These are phyloP conservation scores for Platanthera guangdongensis DNA, from an alignment of 106 monocot genomes.

Conservation along the genomic window DNA sequence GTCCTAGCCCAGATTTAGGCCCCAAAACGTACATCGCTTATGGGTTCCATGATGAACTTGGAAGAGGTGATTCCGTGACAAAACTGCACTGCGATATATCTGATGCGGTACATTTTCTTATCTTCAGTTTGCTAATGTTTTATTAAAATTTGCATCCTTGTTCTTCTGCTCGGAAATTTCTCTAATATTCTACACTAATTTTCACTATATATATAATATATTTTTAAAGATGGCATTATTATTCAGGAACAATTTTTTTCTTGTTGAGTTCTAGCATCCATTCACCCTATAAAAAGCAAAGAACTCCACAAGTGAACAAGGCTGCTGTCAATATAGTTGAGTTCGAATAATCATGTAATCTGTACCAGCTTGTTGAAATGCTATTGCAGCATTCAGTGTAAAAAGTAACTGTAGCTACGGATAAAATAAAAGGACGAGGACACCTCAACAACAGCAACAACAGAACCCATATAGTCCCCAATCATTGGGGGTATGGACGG, in stretches of 20 bases:
- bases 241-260: neutral
- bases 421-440: neutral
- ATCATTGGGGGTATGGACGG: no score
- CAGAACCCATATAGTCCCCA: no score
- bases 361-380: neutral
- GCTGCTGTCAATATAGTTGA: neutral
- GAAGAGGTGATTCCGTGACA: conserved; percentile 34
- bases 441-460: no score
- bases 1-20: conserved; percentile 28
- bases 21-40: conserved; percentile 42
- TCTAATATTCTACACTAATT: neutral
- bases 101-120: conserved; percentile 21
- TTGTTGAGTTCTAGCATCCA: neutral
- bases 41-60: conserved; percentile 27
- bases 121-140: neutral
- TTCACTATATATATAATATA: neutral
- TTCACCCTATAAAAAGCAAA: neutral
- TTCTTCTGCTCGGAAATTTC: neutral
- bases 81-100: conserved; percentile 37
- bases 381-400: neutral
- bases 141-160: neutral
- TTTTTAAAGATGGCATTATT: neutral
- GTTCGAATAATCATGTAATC: neutral
- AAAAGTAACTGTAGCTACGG: neutral
- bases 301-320: neutral